Conservation (phyloP, 257 asterid species). For the Penstemon davidsonii region DNA sequence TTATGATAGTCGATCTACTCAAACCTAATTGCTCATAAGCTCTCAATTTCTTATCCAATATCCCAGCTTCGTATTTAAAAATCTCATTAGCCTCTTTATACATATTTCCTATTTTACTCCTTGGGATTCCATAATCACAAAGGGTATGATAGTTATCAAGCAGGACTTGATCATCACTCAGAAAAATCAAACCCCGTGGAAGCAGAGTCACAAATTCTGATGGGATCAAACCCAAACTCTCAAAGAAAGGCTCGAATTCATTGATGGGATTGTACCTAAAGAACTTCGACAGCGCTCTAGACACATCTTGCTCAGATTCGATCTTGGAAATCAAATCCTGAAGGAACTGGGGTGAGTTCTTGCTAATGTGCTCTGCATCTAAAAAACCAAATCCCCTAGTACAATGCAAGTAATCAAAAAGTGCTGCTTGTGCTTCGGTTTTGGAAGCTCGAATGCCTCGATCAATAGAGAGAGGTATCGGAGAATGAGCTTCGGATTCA, state of each 20-base stretch:
- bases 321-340: constrained; percentile 47
- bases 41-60: constrained; percentile 50
- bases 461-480: constrained; percentile 20
- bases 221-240: constrained; percentile 79
- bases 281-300: constrained; percentile 55
- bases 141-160: constrained; percentile 71
- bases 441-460: constrained; percentile 39
- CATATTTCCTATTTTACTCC: constrained; percentile 73
- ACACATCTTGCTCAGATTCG: constrained; percentile 55
- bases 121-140: constrained; percentile 70
- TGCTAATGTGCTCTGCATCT: constrained; percentile 88
- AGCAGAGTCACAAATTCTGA: constrained; percentile 51
- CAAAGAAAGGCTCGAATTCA: constrained; percentile 90
- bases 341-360: constrained; percentile 74
- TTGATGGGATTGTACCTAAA: constrained; percentile 80
- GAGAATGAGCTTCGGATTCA: constrained; percentile 35
- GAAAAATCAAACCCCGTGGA: constrained; percentile 63
- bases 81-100: constrained; percentile 63
- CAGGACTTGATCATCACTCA: constrained; percentile 60
- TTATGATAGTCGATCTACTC: constrained; percentile 58
- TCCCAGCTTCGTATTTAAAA: constrained; percentile 50
- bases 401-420: constrained; percentile 79
- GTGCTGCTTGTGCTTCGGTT: constrained; percentile 71
- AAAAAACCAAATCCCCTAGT: constrained; percentile 71
- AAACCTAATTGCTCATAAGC: constrained; percentile 65